Evolutionary conservation across 345 rosid species (phyloP).

Genomic region (Eucalyptus regnans): DNA sequence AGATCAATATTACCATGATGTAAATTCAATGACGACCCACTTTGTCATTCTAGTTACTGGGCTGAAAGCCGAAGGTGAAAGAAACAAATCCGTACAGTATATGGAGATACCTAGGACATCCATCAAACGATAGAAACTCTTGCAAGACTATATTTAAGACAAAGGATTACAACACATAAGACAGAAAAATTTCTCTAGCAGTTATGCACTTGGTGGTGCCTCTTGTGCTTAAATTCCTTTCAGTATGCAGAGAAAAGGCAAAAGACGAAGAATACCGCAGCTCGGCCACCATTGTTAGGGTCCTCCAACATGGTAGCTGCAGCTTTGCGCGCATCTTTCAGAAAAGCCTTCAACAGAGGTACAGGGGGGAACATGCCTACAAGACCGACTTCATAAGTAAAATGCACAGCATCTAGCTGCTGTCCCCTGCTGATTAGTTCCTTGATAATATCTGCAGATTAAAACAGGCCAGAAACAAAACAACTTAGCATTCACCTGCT

Average conservation of each 20-base stretch:
- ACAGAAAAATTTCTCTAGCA: background rate
- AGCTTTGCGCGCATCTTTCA: constrained; percentile 88
- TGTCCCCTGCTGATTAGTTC: constrained; percentile 87
- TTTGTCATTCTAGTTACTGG: background rate
- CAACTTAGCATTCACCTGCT: background rate
- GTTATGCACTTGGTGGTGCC: background rate
- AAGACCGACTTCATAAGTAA: constrained; percentile 87
- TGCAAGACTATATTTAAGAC: background rate
- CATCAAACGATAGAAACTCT: background rate
- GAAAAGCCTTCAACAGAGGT: constrained; percentile 76
- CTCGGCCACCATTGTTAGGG: constrained; percentile 70
- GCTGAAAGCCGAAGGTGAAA: background rate
- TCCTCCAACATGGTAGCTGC: constrained; percentile 77
- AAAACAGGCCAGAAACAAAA: background rate
- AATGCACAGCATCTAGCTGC: constrained; percentile 98
- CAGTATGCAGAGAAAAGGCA: background rate
- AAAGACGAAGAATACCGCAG: constrained; percentile 44
- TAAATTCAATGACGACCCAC: background rate
- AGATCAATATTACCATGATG: background rate
- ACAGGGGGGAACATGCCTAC: constrained; percentile 79
- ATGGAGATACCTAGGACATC: background rate
- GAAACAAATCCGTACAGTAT: background rate
- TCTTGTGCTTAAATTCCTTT: background rate
- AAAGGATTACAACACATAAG: background rate
- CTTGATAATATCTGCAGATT: constrained; percentile 63